Evolutionary conservation across 257 asterid genomes (phyloP).

Genomic region (Petunia secreta): DNA sequence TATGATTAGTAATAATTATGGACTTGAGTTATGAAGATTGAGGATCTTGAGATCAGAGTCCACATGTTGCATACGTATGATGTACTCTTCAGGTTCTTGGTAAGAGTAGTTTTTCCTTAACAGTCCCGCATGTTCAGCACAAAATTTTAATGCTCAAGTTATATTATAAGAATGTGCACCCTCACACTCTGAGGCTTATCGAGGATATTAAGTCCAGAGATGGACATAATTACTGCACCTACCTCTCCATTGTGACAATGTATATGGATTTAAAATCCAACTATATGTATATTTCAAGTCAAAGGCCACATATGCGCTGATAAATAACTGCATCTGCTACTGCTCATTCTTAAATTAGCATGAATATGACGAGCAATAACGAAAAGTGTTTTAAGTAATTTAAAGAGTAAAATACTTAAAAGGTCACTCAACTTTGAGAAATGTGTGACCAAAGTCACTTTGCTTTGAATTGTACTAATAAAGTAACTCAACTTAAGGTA

Average conservation of each 20-base stretch:
- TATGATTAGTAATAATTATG: background rate
- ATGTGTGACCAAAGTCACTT: too few relatives aligned
- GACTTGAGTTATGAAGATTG: background rate
- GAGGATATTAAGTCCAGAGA: background rate
- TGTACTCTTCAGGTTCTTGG: constrained; percentile 20
- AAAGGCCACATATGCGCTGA: background rate
- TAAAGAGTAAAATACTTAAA: too few relatives aligned
- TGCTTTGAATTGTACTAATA: too few relatives aligned
- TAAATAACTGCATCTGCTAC: background rate
- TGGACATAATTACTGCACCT: background rate
- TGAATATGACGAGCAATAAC: background rate
- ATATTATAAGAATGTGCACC: background rate
- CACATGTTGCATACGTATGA: constrained; percentile 22
- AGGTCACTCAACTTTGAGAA: too few relatives aligned
- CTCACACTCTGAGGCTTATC: background rate
- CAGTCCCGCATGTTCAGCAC: background rate
- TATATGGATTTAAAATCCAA: background rate
- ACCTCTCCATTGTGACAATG: background rate
- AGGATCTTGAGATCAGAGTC: constrained; percentile 31
- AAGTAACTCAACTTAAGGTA: too few relatives aligned
- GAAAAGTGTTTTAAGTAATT: background rate
- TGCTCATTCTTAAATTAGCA: background rate
- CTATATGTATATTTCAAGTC: background rate
- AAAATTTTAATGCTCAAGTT: background rate
- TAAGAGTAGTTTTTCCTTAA: background rate